These are phyloP conservation scores for Chimonanthus praecox DNA, from an alignment of 164 flowering plant species.

Conservation along the genomic window DNA sequence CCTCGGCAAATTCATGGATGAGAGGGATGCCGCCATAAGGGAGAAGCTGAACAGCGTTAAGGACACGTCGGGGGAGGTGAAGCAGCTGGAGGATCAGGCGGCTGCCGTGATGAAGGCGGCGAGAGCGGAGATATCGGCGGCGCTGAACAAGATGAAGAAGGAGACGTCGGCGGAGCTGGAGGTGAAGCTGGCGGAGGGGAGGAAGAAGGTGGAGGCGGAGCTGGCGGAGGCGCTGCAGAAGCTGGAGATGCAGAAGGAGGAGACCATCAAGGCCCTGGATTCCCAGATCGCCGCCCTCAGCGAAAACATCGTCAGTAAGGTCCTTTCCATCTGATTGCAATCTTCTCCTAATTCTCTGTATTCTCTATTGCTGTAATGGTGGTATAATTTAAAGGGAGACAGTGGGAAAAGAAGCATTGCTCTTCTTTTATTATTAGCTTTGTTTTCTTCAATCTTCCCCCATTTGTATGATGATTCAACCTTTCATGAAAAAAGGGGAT, in stretches of 20 bases:
- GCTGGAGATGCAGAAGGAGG: slow-evolving; percentile 80
- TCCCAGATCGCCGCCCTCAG: slow-evolving; percentile 80
- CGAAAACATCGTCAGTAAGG: slow-evolving; percentile 82
- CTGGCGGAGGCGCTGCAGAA: slow-evolving; percentile 66
- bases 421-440: no score
- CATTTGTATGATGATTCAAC: no score
- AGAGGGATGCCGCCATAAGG: slow-evolving; percentile 66
- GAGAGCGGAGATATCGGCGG: slow-evolving; percentile 87
- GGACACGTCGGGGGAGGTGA: slow-evolving; percentile 85
- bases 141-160: slow-evolving; percentile 88
- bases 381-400: no score
- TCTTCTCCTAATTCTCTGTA: no score
- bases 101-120: slow-evolving; percentile 85
- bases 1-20: slow-evolving; percentile 88
- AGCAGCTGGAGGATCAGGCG: slow-evolving; percentile 89
- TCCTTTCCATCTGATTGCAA: slow-evolving; percentile 41
- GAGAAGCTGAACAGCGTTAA: slow-evolving; percentile 70
- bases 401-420: no score
- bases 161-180: slow-evolving; percentile 80
- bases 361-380: no score
- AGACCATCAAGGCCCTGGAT: slow-evolving; percentile 71
- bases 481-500: no score
- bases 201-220: slow-evolving; percentile 82
- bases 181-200: slow-evolving; percentile 60
- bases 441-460: no score